Base-by-base conservation (phyloP, 1,284 basidiomycete genomes). In the Puccinia horiana region DNA sequence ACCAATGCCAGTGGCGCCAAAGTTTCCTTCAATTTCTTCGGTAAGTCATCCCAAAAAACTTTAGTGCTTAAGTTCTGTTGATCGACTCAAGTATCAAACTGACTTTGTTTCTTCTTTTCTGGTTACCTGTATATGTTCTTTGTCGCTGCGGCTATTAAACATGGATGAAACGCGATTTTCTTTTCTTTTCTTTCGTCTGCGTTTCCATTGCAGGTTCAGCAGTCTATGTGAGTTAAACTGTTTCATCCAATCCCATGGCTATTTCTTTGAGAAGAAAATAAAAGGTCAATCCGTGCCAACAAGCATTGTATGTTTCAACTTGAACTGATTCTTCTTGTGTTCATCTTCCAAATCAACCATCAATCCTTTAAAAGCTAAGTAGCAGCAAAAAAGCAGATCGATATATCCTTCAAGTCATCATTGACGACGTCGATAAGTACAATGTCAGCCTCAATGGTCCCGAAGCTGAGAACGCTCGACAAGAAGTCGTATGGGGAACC, bases 381-480 rank as follows among this genome's bases (percentile, higher is more conserved):
- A 61, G 58, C 58, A 35, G 29, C 32, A 61, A 61, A 18, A 61
- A 61, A 61, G 29, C 58, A 61, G 29, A 61, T 61, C 58, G 29
- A 29, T 61, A 61, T 44, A 37, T 18, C 32, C 40, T 70, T n/a
- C 40, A 70, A 70, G 23, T 70, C 11, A 70, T 70, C 67, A 70
- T 70, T 16, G 67, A 70, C 47, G 47, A 70, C 29, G 42, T 42
- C 12, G 47, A 70, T 70, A 42, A 70, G 26, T 70, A 70, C 47
- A n/a, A 35, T 32, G 47, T 70, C 23, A 49, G 35, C 20, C 47
- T 70, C n/a, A 70, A 70, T 70, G 47, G 67, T n/a, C 67, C 67
- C 35, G 12, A 42, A 16, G 35, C 40, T 32, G 23, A 42, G 47
- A 70, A 70, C 67, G 67, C 40, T 5, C 40, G 37, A 8, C 67